A percentile compares a stretch with the other conserved stretches of the same genome.
Conservation (phyloP, 2,329 filamentous ascomycete species). For the Nemania sp. region DNA sequence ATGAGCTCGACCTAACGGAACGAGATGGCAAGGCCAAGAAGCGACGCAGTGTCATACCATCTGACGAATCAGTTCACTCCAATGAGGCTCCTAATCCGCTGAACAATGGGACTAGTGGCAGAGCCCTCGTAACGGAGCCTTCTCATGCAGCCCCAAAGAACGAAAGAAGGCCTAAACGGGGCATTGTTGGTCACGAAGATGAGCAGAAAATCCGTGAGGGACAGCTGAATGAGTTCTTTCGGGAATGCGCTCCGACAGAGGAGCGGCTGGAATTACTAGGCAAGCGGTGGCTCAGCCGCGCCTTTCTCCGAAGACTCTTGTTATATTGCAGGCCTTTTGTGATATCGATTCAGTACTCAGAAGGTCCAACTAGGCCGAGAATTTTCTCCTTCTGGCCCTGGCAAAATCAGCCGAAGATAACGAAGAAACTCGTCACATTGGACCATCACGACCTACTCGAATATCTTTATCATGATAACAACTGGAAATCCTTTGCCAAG, state of each 20-base stretch:
- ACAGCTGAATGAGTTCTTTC: no score
- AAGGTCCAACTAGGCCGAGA: neutral
- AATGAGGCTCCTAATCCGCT: no score
- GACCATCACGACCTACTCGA: conserved; percentile 8
- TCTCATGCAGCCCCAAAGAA: no score
- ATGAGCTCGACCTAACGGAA: no score
- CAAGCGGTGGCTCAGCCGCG: conserved; percentile 6
- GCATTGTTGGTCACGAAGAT: no score
- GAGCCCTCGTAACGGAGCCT: no score
- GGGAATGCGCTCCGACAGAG: conserved; percentile 4
- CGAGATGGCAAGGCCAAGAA: no score
- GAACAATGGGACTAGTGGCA: no score
- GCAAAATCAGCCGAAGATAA: neutral
- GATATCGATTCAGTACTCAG: conserved; percentile 3
- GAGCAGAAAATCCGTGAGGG: no score
- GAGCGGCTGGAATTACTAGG: neutral
- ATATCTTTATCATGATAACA: neutral
- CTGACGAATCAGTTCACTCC: no score
- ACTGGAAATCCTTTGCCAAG: neutral
- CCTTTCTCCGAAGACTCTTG: neutral
- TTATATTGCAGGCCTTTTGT: conserved; percentile 10
- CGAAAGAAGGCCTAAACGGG: no score
- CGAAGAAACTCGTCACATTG: neutral
- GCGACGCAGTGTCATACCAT: no score
- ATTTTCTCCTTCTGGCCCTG: conserved; percentile 1